Evolutionary conservation across 2,329 filamentous ascomycete species (phyloP), one percentile per base, ranked within the genome.

Genomic region (Exophiala sp.): DNA sequence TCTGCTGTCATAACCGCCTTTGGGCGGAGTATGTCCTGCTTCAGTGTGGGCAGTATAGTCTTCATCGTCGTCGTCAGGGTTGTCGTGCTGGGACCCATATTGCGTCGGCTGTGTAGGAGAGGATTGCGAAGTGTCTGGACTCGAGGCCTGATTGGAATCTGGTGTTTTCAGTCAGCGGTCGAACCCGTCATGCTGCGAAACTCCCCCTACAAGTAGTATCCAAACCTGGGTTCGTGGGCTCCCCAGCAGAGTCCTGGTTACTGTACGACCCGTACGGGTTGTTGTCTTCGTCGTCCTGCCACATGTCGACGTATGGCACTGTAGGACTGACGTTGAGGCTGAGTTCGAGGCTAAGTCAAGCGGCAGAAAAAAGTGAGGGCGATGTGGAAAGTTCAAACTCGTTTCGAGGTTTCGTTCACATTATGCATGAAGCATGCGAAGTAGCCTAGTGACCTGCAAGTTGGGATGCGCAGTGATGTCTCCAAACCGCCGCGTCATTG

Each of bases 201-300:
- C 16, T 4, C 42, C 21, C 34, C 50, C 54, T 59, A 59, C 57
- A 59, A 21, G 54, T 51, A 36, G 49, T 50, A 38, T 38, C 48
- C 35, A 53, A 36, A 47, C 47, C 50, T 44, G 55, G 51, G 20
- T 60, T 58, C 33, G 47, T 47, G 14, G 55, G 45, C 21, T 35
- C 47, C 16, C 14, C 41, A 24, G 54, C 41, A 33, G 59, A 50
- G 71, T 95, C 89, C 65, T 89, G 85, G 65, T 88, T 87, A 71
- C 94, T 89, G 76, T 95, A 96, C 72, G 89, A 92, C 66, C 91
- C 91, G 68, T 97, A 96, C 4, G 92, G 92, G 71, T 97, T 97
- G 75, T 97, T 97, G 69, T 97, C 90, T 75, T 97, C 92, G 78
- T 97, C 91, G 80, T 96, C 95, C 56, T 61, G 58, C 92, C 92